Conservation (phyloP, 495 filamentous ascomycete genomes). For the Stereocaulon alpinum region DNA sequence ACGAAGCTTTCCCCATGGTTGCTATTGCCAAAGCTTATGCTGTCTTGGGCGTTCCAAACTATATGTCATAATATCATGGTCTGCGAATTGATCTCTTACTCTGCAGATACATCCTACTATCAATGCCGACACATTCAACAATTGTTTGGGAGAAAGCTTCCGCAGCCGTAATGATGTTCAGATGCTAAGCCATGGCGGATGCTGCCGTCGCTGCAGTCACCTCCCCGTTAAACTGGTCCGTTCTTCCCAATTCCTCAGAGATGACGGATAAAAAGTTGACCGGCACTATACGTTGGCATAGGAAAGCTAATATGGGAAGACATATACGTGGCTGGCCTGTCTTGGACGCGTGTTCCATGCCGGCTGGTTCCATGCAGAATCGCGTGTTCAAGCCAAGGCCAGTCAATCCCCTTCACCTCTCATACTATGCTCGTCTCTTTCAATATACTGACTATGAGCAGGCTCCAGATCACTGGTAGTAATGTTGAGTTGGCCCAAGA, state of each 20-base stretch:
- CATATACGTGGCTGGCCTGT: not conserved
- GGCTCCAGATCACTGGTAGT: not conserved
- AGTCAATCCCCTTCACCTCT: not conserved
- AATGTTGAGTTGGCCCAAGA: not conserved
- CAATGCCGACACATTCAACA: too few species aligned
- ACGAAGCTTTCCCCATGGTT: constrained; percentile 35
- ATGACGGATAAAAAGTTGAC: constrained; percentile 26
- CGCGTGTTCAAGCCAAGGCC: not conserved
- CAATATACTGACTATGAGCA: not conserved
- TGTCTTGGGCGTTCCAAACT: constrained; percentile 46
- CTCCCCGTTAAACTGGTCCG: constrained; percentile 24
- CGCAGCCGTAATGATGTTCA: constrained; percentile 37
- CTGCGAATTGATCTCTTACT: not conserved
- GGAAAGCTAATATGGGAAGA: not conserved
- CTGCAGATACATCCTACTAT: too few species aligned
- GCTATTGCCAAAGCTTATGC: constrained; percentile 44
- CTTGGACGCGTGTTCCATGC: not conserved
- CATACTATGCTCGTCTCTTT: too few species aligned
- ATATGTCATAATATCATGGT: not conserved
- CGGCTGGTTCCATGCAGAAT: not conserved
- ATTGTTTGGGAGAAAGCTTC: constrained; percentile 35
- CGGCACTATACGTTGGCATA: constrained; percentile 28
- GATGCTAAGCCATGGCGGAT: constrained; percentile 47
- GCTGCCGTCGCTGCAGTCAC: constrained; percentile 30
- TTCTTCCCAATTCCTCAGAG: constrained; percentile 27